These are phyloP conservation scores for Balakata baccata DNA, from an alignment of 345 rosid species.

Conservation along the genomic window DNA sequence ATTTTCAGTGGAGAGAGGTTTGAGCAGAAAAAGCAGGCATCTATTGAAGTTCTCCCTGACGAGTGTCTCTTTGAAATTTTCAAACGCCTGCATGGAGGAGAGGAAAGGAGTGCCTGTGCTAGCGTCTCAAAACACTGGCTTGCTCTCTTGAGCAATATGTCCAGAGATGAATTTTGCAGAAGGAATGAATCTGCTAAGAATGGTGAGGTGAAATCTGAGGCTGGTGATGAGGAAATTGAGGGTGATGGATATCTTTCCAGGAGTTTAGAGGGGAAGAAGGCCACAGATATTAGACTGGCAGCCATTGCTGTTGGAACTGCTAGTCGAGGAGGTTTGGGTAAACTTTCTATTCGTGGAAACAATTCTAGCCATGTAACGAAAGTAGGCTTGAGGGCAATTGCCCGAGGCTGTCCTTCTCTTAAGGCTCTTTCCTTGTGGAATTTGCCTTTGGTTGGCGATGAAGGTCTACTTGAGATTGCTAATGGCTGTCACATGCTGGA, in stretches of 20 bases:
- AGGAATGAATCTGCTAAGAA: slow-evolving; percentile 15
- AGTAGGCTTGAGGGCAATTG: slow-evolving; percentile 66
- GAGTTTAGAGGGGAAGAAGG: slow-evolving; percentile 83
- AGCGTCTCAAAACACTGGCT: slow-evolving; percentile 94
- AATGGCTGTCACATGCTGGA: slow-evolving; percentile 65
- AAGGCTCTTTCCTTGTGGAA: slow-evolving; percentile 72
- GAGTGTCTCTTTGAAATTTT: slow-evolving; percentile 94
- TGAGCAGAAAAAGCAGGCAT: slow-evolving; percentile 52
- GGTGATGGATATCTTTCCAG: slow-evolving; percentile 68
- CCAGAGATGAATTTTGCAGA: slow-evolving; percentile 49
- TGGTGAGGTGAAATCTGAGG: slow-evolving; percentile 18
- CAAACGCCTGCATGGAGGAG: slow-evolving; percentile 60
- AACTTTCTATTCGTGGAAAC: slow-evolving; percentile 60
- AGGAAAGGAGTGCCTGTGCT: slow-evolving; percentile 77
- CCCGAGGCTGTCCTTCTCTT: slow-evolving; percentile 73
- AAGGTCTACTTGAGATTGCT: slow-evolving; percentile 69
- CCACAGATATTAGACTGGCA: slow-evolving; percentile 81
- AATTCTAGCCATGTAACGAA: slow-evolving; percentile 47
- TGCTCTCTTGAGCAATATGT: slow-evolving; percentile 59
- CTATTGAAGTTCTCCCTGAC: slow-evolving; percentile 78
- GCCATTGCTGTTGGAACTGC: slow-evolving; percentile 87
- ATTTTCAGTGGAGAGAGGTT: slow-evolving; percentile 49
- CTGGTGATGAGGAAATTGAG: slow-evolving; percentile 38
- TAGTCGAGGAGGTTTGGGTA: slow-evolving; percentile 75
- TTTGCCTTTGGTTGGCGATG: slow-evolving; percentile 58